Evolutionary conservation across 2,329 filamentous ascomycete genomes (phyloP), one percentile per base, ranked within the genome.

Genomic region (Lachnellula arida): DNA sequence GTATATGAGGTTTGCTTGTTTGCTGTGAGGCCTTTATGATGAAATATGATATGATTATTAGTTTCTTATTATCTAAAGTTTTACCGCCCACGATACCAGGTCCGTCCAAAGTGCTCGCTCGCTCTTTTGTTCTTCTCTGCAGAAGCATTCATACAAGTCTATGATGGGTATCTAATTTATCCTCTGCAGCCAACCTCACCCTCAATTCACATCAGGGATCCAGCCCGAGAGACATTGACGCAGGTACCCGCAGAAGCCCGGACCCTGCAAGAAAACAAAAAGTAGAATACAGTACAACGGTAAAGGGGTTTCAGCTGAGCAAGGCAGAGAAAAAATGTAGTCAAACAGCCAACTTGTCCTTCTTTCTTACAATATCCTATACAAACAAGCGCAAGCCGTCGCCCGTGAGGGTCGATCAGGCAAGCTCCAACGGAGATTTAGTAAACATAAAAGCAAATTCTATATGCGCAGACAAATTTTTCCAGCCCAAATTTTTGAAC

Each of bases 401-500:
- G 37, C 57, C 59, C 63, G 63, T 49, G 63, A 61, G 63, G 51
- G 49, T 32, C 42, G 50, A 44, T 44, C 51, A 25, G 55, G 17
- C 54, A 49, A 49, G 54, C 48, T 54, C 47, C 44, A 40, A 39
- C 40, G 39, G 40, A 52, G 47, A 57, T 43, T 37, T 51, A 49
- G 55, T 23, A 43, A 56, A 55, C 56, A 55, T 17, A 39, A 56
- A 59, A 56, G 49, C 46, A 62, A 57, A 55, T 66, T 32, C 61
- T 65, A 65, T 63, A 62, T 61, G 59, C 62, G 51, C 50, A 49
- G 53, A 49, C 47, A 54, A 49, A 51, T 50, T 63, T 64, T 63
- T 58, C 63, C 60, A 62, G 17, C 57, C 63, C 51, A 34, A 51
- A 51, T 54, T 59, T 59, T 60, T 58, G 47, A 42, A 37, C 37